A percentile compares a stretch with the other conserved stretches of the same genome.
phyloP scores from a whole-genome alignment of 192 early-diverging fungal genomes.

The Linnemannia exigua region DNA sequence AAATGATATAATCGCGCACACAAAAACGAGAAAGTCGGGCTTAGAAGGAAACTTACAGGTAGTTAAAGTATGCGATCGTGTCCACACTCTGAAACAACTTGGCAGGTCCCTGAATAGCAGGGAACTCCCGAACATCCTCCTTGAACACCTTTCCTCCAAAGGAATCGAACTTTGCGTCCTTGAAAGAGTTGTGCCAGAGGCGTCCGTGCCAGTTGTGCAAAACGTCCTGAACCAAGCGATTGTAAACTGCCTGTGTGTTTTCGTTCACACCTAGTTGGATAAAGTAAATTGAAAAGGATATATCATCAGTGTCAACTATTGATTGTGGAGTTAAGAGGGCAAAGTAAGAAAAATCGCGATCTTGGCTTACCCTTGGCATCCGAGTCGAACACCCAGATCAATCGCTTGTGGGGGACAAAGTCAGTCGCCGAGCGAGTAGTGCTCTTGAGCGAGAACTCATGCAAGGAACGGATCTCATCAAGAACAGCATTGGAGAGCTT shows the following conservation, averaged over 20 bases:
- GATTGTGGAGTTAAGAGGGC: not conserved
- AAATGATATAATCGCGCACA: not conserved
- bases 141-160: constrained; percentile 37
- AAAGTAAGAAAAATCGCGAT: not conserved
- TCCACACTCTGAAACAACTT: constrained; percentile 64
- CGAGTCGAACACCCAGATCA: constrained; percentile 71
- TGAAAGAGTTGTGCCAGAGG: constrained; percentile 66
- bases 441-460: constrained; percentile 60
- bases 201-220: constrained; percentile 65
- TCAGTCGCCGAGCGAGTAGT: constrained; percentile 69
- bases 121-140: constrained; percentile 52
- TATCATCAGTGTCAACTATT: not conserved
- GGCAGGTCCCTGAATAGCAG: constrained; percentile 57
- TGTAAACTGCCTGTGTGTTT: constrained; percentile 44
- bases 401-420: constrained; percentile 74
- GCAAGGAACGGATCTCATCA: constrained; percentile 52
- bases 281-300: not conserved
- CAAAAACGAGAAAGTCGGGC: not conserved
- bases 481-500: constrained; percentile 35
- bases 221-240: constrained; percentile 67
- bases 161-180: constrained; percentile 56
- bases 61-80: constrained; percentile 63
- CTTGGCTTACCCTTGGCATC: constrained; percentile 42
- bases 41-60: constrained; percentile 45
- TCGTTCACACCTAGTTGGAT: constrained; percentile 32